Evolutionary conservation across 768 basidiomycete species (phyloP).

Genomic region (Pleurotus sapidus): DNA sequence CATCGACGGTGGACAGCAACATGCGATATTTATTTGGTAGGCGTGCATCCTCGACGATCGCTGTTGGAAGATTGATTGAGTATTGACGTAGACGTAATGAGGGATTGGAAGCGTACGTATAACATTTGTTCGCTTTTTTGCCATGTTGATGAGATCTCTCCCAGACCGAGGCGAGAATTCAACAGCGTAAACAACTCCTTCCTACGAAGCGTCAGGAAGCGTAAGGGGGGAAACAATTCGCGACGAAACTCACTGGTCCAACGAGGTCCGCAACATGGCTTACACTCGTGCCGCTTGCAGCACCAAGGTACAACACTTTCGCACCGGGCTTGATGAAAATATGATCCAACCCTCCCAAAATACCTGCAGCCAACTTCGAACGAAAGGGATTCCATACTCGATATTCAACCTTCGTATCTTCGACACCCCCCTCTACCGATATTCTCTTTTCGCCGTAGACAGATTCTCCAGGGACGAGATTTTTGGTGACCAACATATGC

Average conservation of each 20-base stretch:
- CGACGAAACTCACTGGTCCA: conserved; percentile 68
- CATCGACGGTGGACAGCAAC: conserved; percentile 93
- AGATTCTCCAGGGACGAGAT: conserved; percentile 94
- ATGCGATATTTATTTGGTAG: conserved; percentile 96
- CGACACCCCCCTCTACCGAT: conserved; percentile 72
- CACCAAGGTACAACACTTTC: conserved; percentile 97
- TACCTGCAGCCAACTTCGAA: conserved; percentile 94
- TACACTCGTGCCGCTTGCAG: conserved; percentile 96
- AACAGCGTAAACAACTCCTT: conserved; percentile 96
- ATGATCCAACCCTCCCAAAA: conserved; percentile 90
- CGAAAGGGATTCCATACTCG: conserved; percentile 99
- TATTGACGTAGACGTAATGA: neutral
- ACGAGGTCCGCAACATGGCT: conserved; percentile 99
- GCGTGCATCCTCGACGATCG: conserved; percentile 97
- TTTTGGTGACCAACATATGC: conserved; percentile 94
- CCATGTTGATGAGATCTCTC: conserved; percentile 98
- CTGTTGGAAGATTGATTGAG: conserved; percentile 30
- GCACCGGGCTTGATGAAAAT: conserved; percentile 92
- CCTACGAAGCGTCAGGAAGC: conserved; percentile 41
- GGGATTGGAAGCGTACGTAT: conserved; percentile 65
- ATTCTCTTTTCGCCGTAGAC: conserved; percentile 99
- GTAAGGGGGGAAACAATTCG: conserved; percentile 5
- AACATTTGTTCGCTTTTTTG: conserved; percentile 98
- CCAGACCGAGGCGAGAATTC: conserved; percentile 97
- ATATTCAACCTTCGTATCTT: conserved; percentile 91